A percentile compares a stretch with the other conserved stretches of the same genome.
These are phyloP conservation scores for Vaccinium myrtillus DNA, from an alignment of 148 eudicot genomes.

Conservation along the genomic window DNA sequence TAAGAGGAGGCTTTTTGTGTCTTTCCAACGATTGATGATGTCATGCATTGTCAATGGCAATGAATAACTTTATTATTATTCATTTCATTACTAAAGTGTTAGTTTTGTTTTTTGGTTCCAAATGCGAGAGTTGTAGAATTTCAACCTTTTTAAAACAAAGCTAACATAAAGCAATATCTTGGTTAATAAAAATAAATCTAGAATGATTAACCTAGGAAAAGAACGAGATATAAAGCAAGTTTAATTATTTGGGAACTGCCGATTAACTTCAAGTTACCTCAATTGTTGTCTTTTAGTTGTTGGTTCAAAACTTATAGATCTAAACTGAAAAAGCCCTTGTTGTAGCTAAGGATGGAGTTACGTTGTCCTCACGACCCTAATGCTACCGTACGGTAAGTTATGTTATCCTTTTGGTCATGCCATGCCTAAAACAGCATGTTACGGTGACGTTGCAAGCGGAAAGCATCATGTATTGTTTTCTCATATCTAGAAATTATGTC, in stretches of 20 bases:
- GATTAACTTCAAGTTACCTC: not conserved
- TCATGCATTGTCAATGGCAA: not conserved
- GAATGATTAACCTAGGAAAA: no score
- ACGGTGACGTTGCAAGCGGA: not conserved
- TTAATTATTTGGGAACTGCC: not conserved
- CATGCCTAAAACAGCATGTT: not conserved
- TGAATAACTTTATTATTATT: not conserved
- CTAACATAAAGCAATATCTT: no score
- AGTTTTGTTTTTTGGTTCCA: no score
- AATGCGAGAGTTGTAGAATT: not conserved
- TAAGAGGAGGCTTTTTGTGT: not conserved
- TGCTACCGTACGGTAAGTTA: not conserved
- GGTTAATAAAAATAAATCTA: no score
- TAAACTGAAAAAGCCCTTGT: not conserved
- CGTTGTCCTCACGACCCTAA: not conserved
- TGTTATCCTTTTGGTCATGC: not conserved
- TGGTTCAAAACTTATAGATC: not conserved
- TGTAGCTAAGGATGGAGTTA: not conserved
- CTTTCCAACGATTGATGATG: not conserved
- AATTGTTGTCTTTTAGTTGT: no score
- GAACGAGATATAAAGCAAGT: not conserved
- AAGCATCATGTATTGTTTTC: not conserved
- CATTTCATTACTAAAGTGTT: not conserved
- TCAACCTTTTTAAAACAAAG: no score
- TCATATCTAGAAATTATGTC: not conserved